Base-by-base conservation (phyloP, 208 protist species). In the Trypanosoma vivax region DNA sequence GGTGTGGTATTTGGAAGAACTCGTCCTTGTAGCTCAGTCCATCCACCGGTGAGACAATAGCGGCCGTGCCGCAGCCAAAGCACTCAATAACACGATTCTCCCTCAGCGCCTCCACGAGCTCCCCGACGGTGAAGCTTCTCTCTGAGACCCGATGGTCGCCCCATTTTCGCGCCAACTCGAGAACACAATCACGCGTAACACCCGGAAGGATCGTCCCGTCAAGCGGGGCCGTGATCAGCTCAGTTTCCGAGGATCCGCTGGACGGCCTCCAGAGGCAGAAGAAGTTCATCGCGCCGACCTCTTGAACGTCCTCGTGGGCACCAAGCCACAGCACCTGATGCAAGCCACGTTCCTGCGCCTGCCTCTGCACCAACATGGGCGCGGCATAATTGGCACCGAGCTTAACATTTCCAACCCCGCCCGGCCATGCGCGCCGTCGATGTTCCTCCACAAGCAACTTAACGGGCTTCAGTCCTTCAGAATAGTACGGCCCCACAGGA, bases 241-340 rank as follows among this genome's bases (percentile, higher is more conserved):
- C 94, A 18, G 55, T 62, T 59, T 94, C 77, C 28, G 61, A 75
- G 10, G 14, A 27, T 35, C 53, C 58, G 31, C 65, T 60, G 42
- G 82, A 74, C 31, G 93, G 90, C 38, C 86, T 93, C 86, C 88
- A 96, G 48, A 97, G 57, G n/a, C 92, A 72, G 16, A 83, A 77
- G 60, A 99, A 98, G 72, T 99, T 99, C 96, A 99, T 99, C 13
- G 96, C 85, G 13, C 96, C 96, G 5, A 99, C 97, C 75, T 99
- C 98, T 33, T 97, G 97, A 43, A 99, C 68, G 27, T 97, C 53
- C 16, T 91, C 60, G 24, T 92, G 62, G 7, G 95, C 60, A 18
- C 92, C 92, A 7, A 99, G 85, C 98, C 98, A 99, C 25, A 99
- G 60, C 21, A 99, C 80, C 77, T 99, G 98, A 18, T 70, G 55